Percentiles rank a stretch among this genome's conserved stretches.
Evolutionary conservation across 768 basidiomycete genomes (phyloP).

Genomic region (Lentinula guzmanii): DNA sequence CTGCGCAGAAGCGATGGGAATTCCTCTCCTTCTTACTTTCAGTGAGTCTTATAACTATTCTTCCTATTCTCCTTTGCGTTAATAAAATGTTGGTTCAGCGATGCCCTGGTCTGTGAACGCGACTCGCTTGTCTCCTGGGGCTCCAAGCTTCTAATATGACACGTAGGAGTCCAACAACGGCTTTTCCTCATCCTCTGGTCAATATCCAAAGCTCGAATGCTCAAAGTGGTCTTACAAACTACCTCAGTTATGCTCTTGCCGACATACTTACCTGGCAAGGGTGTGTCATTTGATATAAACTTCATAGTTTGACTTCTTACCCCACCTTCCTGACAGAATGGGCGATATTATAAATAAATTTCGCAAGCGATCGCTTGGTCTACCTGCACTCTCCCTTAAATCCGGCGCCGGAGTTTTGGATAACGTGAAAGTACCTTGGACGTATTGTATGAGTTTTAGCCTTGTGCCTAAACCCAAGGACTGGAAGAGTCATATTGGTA

Average conservation of each 20-base stretch:
- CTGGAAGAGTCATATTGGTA: constrained; percentile 60
- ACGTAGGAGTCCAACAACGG: constrained; percentile 40
- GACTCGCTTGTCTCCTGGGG: neutral
- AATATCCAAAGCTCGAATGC: constrained; percentile 52
- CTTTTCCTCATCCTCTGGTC: constrained; percentile 61
- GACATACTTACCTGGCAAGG: constrained; percentile 59
- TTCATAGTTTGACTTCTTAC: neutral
- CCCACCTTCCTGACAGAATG: constrained; percentile 27
- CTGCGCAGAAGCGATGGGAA: constrained; percentile 57
- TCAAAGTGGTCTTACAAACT: constrained; percentile 47
- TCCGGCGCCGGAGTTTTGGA: constrained; percentile 49
- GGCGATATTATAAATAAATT: constrained; percentile 58
- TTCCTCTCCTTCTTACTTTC: constrained; percentile 51
- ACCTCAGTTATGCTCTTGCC: constrained; percentile 51
- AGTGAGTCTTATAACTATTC: constrained; percentile 30
- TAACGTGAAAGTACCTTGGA: constrained; percentile 51
- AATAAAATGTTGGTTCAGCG: constrained; percentile 25
- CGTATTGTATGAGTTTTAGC: constrained; percentile 56
- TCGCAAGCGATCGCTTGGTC: constrained; percentile 39
- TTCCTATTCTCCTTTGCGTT: neutral
- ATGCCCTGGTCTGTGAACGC: constrained; percentile 51
- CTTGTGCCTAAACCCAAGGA: constrained; percentile 56
- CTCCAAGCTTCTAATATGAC: neutral
- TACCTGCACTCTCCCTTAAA: constrained; percentile 40
- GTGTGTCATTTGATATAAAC: constrained; percentile 21